Conservation (phyloP, 352 stramenopile species). For the Phytopythium helicoides region DNA sequence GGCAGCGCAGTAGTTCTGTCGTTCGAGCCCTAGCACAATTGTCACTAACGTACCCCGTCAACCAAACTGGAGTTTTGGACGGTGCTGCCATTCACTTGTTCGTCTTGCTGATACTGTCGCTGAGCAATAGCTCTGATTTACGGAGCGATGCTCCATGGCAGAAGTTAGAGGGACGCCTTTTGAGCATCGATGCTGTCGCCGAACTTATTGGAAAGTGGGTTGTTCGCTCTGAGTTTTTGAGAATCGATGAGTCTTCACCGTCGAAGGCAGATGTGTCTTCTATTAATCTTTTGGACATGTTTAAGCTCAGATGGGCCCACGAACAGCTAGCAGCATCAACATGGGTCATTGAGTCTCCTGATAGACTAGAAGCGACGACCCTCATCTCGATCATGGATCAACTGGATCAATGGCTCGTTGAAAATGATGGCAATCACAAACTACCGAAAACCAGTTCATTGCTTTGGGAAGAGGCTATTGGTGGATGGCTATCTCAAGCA, state of each 20-base stretch:
- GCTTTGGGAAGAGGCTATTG: conserved; percentile 34
- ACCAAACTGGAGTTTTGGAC: not conserved
- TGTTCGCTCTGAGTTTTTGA: not conserved
- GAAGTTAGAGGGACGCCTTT: conserved; percentile 59
- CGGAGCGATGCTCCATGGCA: conserved; percentile 51
- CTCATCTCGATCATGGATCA: conserved; percentile 10
- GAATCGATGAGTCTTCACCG: not conserved
- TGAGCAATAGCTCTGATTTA: conserved; percentile 20
- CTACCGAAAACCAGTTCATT: conserved; percentile 2
- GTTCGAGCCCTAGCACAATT: conserved; percentile 43
- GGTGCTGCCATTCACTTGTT: conserved; percentile 30
- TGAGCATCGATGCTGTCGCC: conserved; percentile 59
- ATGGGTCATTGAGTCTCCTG: conserved; percentile 27
- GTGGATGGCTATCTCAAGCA: conserved; percentile 40
- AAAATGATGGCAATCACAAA: conserved; percentile 7
- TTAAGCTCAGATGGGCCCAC: conserved; percentile 12
- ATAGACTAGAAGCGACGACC: not conserved
- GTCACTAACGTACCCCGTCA: conserved; percentile 3
- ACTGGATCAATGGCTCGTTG: conserved; percentile 16
- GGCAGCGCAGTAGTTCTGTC: conserved; percentile 49
- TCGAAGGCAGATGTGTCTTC: not conserved
- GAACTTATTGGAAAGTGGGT: conserved; percentile 38
- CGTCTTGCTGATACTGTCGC: conserved; percentile 41
- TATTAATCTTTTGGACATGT: not conserved
- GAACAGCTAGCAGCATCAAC: conserved; percentile 22